Base-by-base conservation (phyloP, 2,329 filamentous ascomycete species). In the Xylariaceae sp. region DNA sequence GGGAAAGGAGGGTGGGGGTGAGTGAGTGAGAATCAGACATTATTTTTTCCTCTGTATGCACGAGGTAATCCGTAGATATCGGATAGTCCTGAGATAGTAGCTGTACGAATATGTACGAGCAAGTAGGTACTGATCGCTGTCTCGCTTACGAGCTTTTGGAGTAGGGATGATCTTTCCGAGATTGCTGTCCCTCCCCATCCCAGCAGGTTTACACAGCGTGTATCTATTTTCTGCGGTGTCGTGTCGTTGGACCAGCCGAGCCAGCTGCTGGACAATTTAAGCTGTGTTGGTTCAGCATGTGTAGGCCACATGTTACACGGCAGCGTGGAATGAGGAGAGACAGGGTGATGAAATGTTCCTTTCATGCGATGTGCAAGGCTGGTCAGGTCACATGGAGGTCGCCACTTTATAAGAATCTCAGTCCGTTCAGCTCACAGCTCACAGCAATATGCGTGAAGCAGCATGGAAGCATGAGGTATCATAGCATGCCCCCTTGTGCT, bases 141-240 rank as follows among this genome's bases (percentile, higher is more conserved):
- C 61, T 61, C 10, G 61, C 37, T 54, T 61, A 18, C 49, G 11
- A 42, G 9, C 47, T 39, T 50, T 61, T 59, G 61, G 61, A 56
- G 60, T 54, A 57, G 11, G 42, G 53, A 45, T n/a, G 55, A 51
- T 57, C 30, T 57, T 50, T 42, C 50, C 53, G 55, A 58, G 59
- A 56, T 51, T 63, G 49, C 54, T 15, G 47, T 51, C 48, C 49
- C 56, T 37, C 56, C 51, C 42, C 23, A 42, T 42, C 37, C 37
- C 37, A 3, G 37, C 9, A 42, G 9, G 37, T 42, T 30, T 4
- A 30, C 23, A 30, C 23, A 30, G 37, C 37, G 37, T 42, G 37
- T 42, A 13, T 30, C 23, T 30, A 30, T 30, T 30, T 30, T 30
- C 23, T 30, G 23, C 23, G 23, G 58, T 37, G 53, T 50, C 4